Evolutionary conservation across 208 protist genomes (phyloP).

Genomic region (Acanthamoeba sp.): DNA sequence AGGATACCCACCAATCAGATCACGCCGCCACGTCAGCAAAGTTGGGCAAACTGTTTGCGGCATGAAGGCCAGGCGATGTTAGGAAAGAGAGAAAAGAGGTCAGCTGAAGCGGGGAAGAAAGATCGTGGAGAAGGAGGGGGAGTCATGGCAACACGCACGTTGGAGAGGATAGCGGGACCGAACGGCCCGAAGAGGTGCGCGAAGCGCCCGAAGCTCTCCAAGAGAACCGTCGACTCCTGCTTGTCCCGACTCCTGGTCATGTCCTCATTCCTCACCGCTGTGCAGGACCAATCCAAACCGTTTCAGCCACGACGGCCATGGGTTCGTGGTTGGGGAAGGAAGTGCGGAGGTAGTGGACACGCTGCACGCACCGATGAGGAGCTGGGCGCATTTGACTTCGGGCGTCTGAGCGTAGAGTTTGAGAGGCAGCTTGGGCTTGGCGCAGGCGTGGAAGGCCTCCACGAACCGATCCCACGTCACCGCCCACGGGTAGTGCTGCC

Average conservation of each 20-base stretch:
- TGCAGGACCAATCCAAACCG: not conserved
- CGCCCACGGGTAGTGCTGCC: slow-evolving; percentile 17
- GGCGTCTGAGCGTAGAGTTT: not conserved
- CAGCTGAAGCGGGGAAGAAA: not conserved
- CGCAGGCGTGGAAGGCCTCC: not conserved
- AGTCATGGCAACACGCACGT: not conserved
- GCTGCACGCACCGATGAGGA: not conserved
- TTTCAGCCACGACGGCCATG: too few species aligned
- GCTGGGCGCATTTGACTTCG: slow-evolving; percentile 3
- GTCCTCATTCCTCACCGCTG: slow-evolving; percentile 1
- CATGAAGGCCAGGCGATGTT: too few species aligned
- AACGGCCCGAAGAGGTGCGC: not conserved
- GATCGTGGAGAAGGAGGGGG: not conserved
- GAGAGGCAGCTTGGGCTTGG: not conserved
- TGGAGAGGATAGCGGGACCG: not conserved
- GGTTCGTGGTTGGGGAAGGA: not conserved
- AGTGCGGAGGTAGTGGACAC: not conserved
- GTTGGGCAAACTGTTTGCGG: not conserved
- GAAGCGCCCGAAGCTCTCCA: slow-evolving; percentile 31
- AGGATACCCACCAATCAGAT: too few species aligned
- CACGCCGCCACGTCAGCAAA: too few species aligned
- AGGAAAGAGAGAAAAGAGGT: not conserved
- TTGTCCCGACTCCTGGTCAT: not conserved
- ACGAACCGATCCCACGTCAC: slow-evolving; percentile 12
- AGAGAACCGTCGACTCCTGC: not conserved